Base-by-base conservation (phyloP, 1,139 yeast genomes). In the Waltiozyma sp. region DNA sequence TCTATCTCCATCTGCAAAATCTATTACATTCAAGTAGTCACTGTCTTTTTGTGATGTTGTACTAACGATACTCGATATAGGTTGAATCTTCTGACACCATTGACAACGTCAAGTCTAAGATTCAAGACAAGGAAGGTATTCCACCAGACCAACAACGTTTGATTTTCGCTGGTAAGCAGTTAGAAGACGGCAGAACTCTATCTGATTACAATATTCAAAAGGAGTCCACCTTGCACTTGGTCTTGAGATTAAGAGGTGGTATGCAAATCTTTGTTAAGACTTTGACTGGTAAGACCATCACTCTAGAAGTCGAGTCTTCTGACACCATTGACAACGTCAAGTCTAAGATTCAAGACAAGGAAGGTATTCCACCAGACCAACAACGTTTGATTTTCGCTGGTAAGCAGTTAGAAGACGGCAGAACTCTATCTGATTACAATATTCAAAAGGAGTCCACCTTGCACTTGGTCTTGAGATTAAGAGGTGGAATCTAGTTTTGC, bases 301-400 rank as follows among this genome's bases (percentile, higher is more conserved):
- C 85, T 21, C 62, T 78, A 45, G 85, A 77, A 61, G 83, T 78
- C 38, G 85, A 79, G 58, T 79, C 85, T 14, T 77, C 85, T 3
- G 85, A 79, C 66, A 78, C 85, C 43, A 79, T 79, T 48, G 86
- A 79, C 61, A 78, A 79, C 56, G 91, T 84, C 70, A 84, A 84
- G 75, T 75, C 88, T 62, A 84, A 84, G 77, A 84, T 84, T 63
- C 93, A 83, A 71, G 93, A 84, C 75, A 84, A 84, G 77, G 94
- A 84, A 70, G 94, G 93, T 62, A 84, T 84, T 57, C 94, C 94
- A 65, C 93, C 94, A 62, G 94, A 84, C 72, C 94, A 84, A 72
- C 96, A 89, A 75, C 84, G 96, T 75, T 78, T 89, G 67, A 87
- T 89, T 77, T 89, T 89, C 68, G 97, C 96, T 65, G 97, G 97